A percentile compares a stretch with the other conserved stretches of the same genome.
phyloP scores from a whole-genome alignment of 2,329 filamentous ascomycete species.

The Arachnomyces sp. region DNA sequence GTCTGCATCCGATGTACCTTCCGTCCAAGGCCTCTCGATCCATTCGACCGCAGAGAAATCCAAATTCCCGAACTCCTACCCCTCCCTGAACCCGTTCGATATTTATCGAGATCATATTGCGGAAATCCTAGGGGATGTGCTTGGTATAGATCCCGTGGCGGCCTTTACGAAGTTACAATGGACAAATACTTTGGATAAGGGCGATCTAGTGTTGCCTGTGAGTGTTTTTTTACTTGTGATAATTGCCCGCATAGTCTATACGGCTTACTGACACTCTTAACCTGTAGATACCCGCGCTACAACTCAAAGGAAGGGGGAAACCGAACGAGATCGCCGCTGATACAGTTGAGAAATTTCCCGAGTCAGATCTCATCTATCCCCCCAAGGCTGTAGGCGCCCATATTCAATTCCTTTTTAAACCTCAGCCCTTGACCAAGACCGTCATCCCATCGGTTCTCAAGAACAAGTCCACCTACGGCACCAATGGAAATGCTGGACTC shows the following conservation, averaged over 20 bases:
- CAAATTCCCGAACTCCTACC: slow-evolving; percentile 35
- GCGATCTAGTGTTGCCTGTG: slow-evolving; percentile 39
- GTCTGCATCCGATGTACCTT: slow-evolving; percentile 22
- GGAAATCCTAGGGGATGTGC: slow-evolving; percentile 30
- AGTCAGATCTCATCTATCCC: slow-evolving; percentile 50
- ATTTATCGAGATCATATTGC: slow-evolving; percentile 41
- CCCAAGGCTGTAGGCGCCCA: slow-evolving; percentile 52
- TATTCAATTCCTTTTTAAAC: slow-evolving; percentile 60
- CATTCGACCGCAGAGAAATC: slow-evolving; percentile 32
- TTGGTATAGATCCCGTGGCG: slow-evolving; percentile 32
- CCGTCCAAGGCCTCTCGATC: slow-evolving; percentile 32
- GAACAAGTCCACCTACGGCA: slow-evolving; percentile 51
- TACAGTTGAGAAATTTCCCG: slow-evolving; percentile 50
- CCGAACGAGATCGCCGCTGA: slow-evolving; percentile 50
- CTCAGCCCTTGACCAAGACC: slow-evolving; percentile 47
- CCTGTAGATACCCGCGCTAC: slow-evolving; percentile 33
- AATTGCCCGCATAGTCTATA: neutral
- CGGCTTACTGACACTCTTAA: neutral
- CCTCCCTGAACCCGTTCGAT: slow-evolving; percentile 40
- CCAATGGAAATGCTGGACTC: slow-evolving; percentile 52
- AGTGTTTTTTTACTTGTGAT: slow-evolving; percentile 9
- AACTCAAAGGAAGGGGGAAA: slow-evolving; percentile 48
- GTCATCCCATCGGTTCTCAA: slow-evolving; percentile 55
- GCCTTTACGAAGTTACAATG: slow-evolving; percentile 36
- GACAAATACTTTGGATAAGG: slow-evolving; percentile 41